A percentile compares a stretch with the other conserved stretches of the same genome.
phyloP scores from a whole-genome alignment of 441 rosid genomes.

The Aleurites moluccanus region DNA sequence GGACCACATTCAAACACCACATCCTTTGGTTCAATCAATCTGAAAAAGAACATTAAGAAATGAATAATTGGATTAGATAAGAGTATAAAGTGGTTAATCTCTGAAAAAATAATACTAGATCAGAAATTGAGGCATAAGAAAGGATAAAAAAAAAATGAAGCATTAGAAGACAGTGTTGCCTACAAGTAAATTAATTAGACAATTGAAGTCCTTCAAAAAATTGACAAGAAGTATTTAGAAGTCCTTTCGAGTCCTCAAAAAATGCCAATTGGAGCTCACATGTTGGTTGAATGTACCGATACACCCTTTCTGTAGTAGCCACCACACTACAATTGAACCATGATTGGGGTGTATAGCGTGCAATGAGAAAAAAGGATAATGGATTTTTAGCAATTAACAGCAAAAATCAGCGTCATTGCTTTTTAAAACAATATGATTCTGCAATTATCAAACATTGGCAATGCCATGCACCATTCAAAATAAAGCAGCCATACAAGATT shows the following conservation, averaged over 20 bases:
- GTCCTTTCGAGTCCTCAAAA: neutral
- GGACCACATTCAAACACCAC: conserved; percentile 71
- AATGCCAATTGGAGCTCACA: neutral
- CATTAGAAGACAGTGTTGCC: neutral
- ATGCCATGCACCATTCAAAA: neutral
- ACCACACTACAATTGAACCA: neutral
- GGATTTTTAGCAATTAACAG: neutral
- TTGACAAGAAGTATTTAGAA: neutral
- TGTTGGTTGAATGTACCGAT: neutral
- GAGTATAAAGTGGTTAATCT: neutral
- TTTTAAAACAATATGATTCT: neutral
- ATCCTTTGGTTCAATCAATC: conserved; percentile 56
- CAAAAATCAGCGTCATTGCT: neutral
- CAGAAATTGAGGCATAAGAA: conserved; percentile 10
- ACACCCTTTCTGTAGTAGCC: neutral
- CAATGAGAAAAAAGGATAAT: neutral
- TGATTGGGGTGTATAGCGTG: neutral
- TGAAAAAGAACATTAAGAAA: conserved; percentile 22
- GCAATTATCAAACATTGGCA: conserved; percentile 1
- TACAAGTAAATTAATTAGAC: neutral
- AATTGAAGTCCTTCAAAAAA: neutral
- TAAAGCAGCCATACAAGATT: neutral
- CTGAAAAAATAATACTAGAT: neutral
- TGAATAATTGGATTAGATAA: conserved; percentile 8
- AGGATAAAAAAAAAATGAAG: neutral